Percentiles rank a stretch among this genome's conserved stretches.
These are phyloP conservation scores for Pseudophaeomoniella oleicola DNA, from an alignment of 2,329 filamentous ascomycete species.

Conservation along the genomic window DNA sequence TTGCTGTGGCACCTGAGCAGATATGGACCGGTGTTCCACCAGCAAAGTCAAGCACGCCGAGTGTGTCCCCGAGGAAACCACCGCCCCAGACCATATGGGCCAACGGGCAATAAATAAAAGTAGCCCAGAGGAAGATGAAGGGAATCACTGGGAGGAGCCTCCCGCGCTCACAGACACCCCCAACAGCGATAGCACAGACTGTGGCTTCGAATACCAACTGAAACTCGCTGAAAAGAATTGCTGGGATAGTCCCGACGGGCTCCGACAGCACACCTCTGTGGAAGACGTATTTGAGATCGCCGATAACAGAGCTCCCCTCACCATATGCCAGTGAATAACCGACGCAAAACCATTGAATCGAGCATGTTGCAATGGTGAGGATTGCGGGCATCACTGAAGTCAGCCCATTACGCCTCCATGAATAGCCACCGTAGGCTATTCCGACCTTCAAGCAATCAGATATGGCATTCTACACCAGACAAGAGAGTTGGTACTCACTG, in stretches of 20 bases:
- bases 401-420: slow-evolving; percentile 31
- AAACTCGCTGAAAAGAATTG: slow-evolving; percentile 36
- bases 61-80: slow-evolving; percentile 25
- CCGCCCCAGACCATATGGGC: slow-evolving; percentile 36
- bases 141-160: slow-evolving; percentile 30
- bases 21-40: slow-evolving; percentile 30
- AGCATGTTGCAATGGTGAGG: slow-evolving; percentile 32
- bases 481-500: too few relatives aligned
- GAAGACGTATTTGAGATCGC: slow-evolving; percentile 29
- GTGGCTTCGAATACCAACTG: slow-evolving; percentile 36
- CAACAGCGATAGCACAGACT: slow-evolving; percentile 36
- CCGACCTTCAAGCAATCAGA: slow-evolving; percentile 23
- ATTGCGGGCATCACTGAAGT: slow-evolving; percentile 34
- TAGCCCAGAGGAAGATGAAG: slow-evolving; percentile 38
- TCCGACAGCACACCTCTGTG: slow-evolving; percentile 31
- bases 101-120: slow-evolving; percentile 31
- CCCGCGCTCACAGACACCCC: slow-evolving; percentile 33
- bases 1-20: slow-evolving; percentile 29
- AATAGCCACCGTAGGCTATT: slow-evolving; percentile 35
- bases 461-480: too few relatives aligned
- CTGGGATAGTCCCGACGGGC: slow-evolving; percentile 34
- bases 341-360: slow-evolving; percentile 35
- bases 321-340: slow-evolving; percentile 36
- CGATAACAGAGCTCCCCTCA: slow-evolving; percentile 29
- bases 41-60: slow-evolving; percentile 33